Conservation (phyloP, 352 stramenopile species). For the Plasmopara muralis region DNA sequence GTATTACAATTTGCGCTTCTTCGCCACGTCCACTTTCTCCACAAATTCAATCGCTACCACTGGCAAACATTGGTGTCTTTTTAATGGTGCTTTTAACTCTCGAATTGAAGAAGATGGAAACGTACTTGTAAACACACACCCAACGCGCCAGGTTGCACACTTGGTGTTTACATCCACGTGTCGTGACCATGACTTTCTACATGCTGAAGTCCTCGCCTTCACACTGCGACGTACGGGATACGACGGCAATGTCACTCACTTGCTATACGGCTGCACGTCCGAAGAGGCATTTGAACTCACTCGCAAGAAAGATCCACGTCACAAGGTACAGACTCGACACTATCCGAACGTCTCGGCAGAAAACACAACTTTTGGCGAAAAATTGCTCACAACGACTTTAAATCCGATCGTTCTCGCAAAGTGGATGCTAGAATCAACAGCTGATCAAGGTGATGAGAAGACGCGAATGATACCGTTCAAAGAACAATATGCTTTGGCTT, state of each 20-base stretch:
- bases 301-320: constrained; percentile 41
- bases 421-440: constrained; percentile 38
- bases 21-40: constrained; percentile 28
- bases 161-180: constrained; percentile 76
- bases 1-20: constrained; percentile 66
- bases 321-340: constrained; percentile 38
- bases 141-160: constrained; percentile 54
- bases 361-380: constrained; percentile 47
- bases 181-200: constrained; percentile 51
- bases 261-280: constrained; percentile 66
- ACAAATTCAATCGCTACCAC: constrained; percentile 24
- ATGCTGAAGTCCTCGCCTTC: constrained; percentile 62
- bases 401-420: constrained; percentile 48
- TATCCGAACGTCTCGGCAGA: constrained; percentile 30
- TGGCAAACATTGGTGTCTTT: constrained; percentile 14
- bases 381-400: constrained; percentile 53
- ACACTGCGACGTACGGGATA: constrained; percentile 53
- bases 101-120: constrained; percentile 14
- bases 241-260: constrained; percentile 50
- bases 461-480: constrained; percentile 13
- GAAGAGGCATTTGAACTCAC: constrained; percentile 29
- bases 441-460: constrained; percentile 15
- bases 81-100: constrained; percentile 11
- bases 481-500: constrained; percentile 29
- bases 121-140: constrained; percentile 20